A percentile compares a stretch with the other conserved stretches of the same genome.
These are phyloP conservation scores for Cephalotrichum gorgonifer DNA, from an alignment of 2,329 filamentous ascomycete genomes.

Conservation along the genomic window DNA sequence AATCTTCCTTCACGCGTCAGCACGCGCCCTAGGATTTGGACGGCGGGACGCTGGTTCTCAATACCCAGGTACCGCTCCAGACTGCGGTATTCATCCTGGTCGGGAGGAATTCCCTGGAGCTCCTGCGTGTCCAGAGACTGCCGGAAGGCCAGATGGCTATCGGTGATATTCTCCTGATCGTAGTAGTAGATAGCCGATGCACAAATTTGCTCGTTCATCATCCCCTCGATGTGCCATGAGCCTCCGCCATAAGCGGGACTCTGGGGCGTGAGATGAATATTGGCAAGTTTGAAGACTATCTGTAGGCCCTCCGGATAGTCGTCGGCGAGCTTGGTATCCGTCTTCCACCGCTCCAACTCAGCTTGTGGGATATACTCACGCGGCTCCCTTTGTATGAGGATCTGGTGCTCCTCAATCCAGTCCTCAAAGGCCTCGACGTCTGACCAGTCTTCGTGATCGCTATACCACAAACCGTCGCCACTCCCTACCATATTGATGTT, in stretches of 20 bases:
- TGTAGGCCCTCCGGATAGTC: slow-evolving; percentile 31
- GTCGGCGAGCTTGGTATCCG: not conserved
- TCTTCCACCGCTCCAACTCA: slow-evolving; percentile 13
- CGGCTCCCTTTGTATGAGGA: slow-evolving; percentile 12
- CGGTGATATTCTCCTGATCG: slow-evolving; percentile 48
- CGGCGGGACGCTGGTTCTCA: slow-evolving; percentile 5
- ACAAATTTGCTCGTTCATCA: slow-evolving; percentile 52
- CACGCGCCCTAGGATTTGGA: slow-evolving; percentile 29
- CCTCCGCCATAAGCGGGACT: slow-evolving; percentile 43
- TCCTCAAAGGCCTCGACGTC: slow-evolving; percentile 9
- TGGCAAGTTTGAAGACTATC: slow-evolving; percentile 53
- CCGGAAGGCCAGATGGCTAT: slow-evolving; percentile 38
- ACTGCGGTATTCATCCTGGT: slow-evolving; percentile 21
- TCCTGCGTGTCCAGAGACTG: slow-evolving; percentile 25
- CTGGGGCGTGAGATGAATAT: slow-evolving; percentile 49
- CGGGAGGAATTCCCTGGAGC: slow-evolving; percentile 12
- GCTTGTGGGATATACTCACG: slow-evolving; percentile 10
- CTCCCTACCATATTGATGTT: not conserved
- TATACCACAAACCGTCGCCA: slow-evolving; percentile 9
- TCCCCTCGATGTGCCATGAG: slow-evolving; percentile 45
- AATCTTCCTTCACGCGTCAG: slow-evolving; percentile 28
- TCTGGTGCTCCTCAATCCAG: slow-evolving; percentile 3
- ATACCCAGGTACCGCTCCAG: slow-evolving; percentile 25
- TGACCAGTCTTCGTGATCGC: slow-evolving; percentile 9
- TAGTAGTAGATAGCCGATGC: slow-evolving; percentile 55